A percentile compares a stretch with the other conserved stretches of the same genome.
phyloP scores from a whole-genome alignment of 208 protist species.

The Leishmania gerbilli region DNA sequence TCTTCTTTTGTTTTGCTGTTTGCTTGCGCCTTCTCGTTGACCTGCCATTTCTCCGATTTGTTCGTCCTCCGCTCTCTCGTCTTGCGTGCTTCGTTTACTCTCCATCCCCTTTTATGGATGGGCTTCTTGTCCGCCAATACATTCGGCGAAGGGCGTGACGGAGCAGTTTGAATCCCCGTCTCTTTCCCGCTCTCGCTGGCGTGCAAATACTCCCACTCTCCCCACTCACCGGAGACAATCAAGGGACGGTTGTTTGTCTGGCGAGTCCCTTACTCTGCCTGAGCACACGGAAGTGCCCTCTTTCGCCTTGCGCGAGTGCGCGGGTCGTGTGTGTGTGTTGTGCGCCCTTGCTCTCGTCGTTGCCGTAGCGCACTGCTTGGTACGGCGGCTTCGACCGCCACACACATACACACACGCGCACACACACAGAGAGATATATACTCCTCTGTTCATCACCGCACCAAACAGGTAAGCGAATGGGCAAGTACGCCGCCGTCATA shows the following conservation, averaged over 20 bases:
- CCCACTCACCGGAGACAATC: neutral
- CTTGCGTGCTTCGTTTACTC: neutral
- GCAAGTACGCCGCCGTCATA: constrained; percentile 90
- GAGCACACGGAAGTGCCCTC: neutral
- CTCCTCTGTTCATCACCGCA: neutral
- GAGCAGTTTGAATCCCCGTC: neutral
- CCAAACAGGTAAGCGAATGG: constrained; percentile 37
- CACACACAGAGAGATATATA: neutral
- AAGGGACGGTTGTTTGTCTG: neutral
- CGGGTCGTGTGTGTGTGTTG: neutral
- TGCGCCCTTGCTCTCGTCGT: neutral
- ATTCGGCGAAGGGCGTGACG: neutral
- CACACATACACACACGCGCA: neutral
- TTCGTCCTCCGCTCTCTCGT: neutral
- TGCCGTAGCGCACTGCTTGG: neutral
- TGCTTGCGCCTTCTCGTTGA: too few relatives aligned
- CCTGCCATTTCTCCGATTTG: too few relatives aligned
- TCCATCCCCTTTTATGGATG: neutral
- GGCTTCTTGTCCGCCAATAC: neutral
- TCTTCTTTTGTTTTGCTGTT: too few relatives aligned
- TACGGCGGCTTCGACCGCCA: neutral
- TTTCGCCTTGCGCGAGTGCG: neutral
- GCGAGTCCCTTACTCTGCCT: neutral
- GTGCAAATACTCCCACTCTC: neutral
- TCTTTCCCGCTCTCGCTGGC: neutral